phyloP scores from a whole-genome alignment of 179 eudicot genomes.

The Beta corolliflora region DNA sequence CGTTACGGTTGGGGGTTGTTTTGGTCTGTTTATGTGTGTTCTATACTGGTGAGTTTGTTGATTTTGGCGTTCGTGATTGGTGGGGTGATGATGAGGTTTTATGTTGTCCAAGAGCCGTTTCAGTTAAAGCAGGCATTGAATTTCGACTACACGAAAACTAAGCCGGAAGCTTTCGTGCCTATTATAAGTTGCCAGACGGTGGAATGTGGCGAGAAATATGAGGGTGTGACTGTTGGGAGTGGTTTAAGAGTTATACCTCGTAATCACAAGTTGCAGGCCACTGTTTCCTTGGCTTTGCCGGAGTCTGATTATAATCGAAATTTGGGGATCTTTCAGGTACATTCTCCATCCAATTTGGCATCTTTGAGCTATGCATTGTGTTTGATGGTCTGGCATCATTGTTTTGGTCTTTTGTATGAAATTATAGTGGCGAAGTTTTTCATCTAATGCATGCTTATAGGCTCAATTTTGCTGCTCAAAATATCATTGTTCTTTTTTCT shows the following conservation, averaged over 20 bases:
- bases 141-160: slow-evolving; percentile 75
- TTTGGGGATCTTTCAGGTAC: slow-evolving; percentile 91
- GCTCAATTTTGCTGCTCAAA: too few species aligned
- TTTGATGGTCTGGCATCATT: background rate
- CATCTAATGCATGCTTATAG: too few species aligned
- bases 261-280: slow-evolving; percentile 68
- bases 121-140: slow-evolving; percentile 56
- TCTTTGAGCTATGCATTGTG: background rate
- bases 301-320: slow-evolving; percentile 86
- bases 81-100: slow-evolving; percentile 57
- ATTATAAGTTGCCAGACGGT: slow-evolving; percentile 39
- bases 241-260: slow-evolving; percentile 49
- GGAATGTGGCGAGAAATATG: slow-evolving; percentile 35
- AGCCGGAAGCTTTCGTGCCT: slow-evolving; percentile 71
- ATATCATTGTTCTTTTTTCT: too few species aligned
- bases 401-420: too few species aligned
- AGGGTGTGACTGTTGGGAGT: slow-evolving; percentile 19
- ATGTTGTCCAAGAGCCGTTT: slow-evolving; percentile 72
- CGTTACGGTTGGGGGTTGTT: slow-evolving; percentile 70
- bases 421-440: too few species aligned
- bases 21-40: slow-evolving; percentile 63
- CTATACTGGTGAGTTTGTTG: slow-evolving; percentile 54
- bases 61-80: slow-evolving; percentile 63
- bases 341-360: background rate
- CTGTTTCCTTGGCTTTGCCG: slow-evolving; percentile 65